Percentiles rank a stretch among this genome's conserved stretches.
Evolutionary conservation across 2,329 filamentous ascomycete species (phyloP).

Genomic region (Xylariaceae sp.): DNA sequence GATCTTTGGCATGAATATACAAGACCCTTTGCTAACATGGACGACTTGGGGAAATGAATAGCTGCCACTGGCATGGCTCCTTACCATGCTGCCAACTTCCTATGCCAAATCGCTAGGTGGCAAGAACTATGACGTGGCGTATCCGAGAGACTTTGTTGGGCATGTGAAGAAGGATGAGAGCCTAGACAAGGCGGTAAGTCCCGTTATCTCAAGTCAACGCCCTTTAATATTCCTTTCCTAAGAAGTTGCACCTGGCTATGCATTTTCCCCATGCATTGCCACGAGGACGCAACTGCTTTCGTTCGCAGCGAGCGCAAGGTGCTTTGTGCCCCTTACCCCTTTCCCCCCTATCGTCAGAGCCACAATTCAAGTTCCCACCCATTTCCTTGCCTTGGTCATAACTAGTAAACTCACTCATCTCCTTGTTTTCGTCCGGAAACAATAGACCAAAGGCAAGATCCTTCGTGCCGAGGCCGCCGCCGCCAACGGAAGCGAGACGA

Average conservation of each 20-base stretch:
- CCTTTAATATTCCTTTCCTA: not conserved
- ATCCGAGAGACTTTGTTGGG: slow-evolving; percentile 13
- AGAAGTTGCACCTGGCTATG: no score
- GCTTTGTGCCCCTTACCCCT: no score
- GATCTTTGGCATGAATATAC: no score
- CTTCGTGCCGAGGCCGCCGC: slow-evolving; percentile 17
- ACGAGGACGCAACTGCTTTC: no score
- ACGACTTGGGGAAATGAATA: slow-evolving; percentile 3
- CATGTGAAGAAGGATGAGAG: slow-evolving; percentile 16
- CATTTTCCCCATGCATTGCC: no score
- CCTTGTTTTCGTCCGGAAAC: no score
- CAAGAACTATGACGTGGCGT: slow-evolving; percentile 15
- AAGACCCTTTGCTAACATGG: slow-evolving; percentile 1
- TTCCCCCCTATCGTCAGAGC: no score
- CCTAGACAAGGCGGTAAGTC: slow-evolving; percentile 17
- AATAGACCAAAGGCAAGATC: slow-evolving; percentile 21
- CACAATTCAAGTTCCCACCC: no score
- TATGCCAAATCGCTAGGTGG: slow-evolving; percentile 12
- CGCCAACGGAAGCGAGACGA: slow-evolving; percentile 20
- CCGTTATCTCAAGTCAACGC: not conserved
- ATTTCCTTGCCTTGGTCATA: no score
- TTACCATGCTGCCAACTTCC: slow-evolving; percentile 8
- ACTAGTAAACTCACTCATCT: no score
- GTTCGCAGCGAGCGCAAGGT: no score
- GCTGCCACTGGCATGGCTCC: slow-evolving; percentile 17